Evolutionary conservation across 2,329 filamentous ascomycete species (phyloP).

Genomic region (Ceratocystis harringtonii): DNA sequence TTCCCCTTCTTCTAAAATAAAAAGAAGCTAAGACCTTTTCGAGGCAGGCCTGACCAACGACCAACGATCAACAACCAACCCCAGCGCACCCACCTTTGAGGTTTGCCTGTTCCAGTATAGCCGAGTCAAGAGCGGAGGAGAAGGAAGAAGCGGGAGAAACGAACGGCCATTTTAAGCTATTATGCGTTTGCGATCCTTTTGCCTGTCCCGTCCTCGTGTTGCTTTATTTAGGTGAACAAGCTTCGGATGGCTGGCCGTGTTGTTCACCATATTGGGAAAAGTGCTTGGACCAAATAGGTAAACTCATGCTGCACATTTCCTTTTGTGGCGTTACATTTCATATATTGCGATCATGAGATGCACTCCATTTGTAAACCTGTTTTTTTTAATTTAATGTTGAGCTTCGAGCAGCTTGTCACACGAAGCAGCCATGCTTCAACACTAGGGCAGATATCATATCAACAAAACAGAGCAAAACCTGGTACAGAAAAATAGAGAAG

Average conservation of each 20-base stretch:
- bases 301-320: background rate
- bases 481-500: background rate
- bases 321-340: background rate
- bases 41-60: too few relatives aligned
- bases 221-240: background rate
- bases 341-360: background rate
- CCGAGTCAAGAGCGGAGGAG: background rate
- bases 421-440: background rate
- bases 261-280: slow-evolving; percentile 3
- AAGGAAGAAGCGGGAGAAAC: background rate
- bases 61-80: background rate
- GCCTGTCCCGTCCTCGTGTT: background rate
- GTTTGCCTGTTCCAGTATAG: slow-evolving; percentile 3
- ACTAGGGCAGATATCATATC: background rate
- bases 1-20: too few relatives aligned
- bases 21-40: too few relatives aligned
- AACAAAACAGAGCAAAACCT: background rate
- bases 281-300: slow-evolving; percentile 1
- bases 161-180: background rate
- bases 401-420: background rate
- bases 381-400: background rate
- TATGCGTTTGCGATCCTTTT: background rate
- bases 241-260: background rate
- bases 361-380: background rate
- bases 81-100: background rate